A percentile compares a stretch with the other conserved stretches of the same genome.
Evolutionary conservation across 805 yeast species (phyloP).

Genomic region (Jamesozyma piceae): DNA sequence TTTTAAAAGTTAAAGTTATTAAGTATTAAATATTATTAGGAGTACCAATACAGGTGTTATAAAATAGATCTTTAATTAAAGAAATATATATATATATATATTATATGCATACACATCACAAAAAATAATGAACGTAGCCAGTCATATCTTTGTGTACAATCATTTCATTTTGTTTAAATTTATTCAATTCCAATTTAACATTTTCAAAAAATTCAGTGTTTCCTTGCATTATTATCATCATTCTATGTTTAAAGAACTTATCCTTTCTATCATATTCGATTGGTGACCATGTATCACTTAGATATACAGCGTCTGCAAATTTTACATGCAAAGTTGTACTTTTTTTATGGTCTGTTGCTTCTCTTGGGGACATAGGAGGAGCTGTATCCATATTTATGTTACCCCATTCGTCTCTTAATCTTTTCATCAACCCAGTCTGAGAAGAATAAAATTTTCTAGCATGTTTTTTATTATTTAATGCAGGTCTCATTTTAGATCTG

Average conservation of each 20-base stretch:
- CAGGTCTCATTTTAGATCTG: slow-evolving; percentile 23
- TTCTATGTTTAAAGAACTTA: slow-evolving; percentile 14
- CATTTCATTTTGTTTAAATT: slow-evolving; percentile 58
- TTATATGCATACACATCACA: not conserved
- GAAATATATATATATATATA: not conserved
- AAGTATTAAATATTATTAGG: too few relatives aligned
- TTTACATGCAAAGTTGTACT: slow-evolving; percentile 6
- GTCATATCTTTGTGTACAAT: slow-evolving; percentile 53
- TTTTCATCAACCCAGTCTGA: slow-evolving; percentile 3
- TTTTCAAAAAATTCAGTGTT: slow-evolving; percentile 14
- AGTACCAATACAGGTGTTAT: too few relatives aligned
- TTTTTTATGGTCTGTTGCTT: slow-evolving; percentile 4
- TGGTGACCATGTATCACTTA: slow-evolving; percentile 24
- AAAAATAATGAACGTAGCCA: slow-evolving; percentile 46
- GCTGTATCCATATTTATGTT: not conserved
- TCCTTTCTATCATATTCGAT: slow-evolving; percentile 25
- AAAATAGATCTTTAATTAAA: too few relatives aligned
- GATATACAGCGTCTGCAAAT: slow-evolving; percentile 21
- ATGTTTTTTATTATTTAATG: slow-evolving; percentile 11
- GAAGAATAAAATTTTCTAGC: slow-evolving; percentile 17
- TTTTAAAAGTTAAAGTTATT: too few relatives aligned
- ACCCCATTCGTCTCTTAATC: slow-evolving; percentile 1
- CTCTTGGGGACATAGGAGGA: not conserved
- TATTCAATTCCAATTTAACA: slow-evolving; percentile 57
- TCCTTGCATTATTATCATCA: slow-evolving; percentile 13